phyloP scores from a whole-genome alignment of 2,329 filamentous ascomycete species.

The Pyricularia sp. region DNA sequence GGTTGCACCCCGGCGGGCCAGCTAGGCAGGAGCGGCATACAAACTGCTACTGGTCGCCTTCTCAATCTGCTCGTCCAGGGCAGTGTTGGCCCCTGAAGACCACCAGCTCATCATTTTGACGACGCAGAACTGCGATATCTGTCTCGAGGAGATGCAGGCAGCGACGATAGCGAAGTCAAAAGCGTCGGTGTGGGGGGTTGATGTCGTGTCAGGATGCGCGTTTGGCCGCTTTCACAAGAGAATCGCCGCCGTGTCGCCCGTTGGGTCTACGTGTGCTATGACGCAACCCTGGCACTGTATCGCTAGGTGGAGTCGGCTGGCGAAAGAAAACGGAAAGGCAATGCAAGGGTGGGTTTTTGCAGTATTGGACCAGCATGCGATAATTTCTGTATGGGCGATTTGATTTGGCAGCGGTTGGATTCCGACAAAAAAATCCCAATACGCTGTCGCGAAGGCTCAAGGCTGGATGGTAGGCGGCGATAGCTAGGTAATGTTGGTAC shows the following conservation, averaged over 20 bases:
- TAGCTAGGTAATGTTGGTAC: neutral
- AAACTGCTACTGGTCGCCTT: slow-evolving; percentile 90
- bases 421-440: neutral
- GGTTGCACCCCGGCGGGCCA: neutral
- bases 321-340: neutral
- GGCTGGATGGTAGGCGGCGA: neutral
- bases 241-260: neutral
- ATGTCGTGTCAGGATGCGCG: neutral
- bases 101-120: slow-evolving; percentile 79
- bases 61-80: slow-evolving; percentile 95
- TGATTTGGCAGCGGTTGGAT: neutral
- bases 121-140: neutral
- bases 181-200: neutral
- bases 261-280: neutral
- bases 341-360: neutral
- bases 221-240: neutral
- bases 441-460: neutral
- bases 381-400: neutral
- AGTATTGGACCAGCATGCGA: neutral
- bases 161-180: neutral
- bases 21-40: slow-evolving; percentile 33
- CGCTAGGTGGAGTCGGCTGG: neutral
- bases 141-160: neutral
- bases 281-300: neutral
- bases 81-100: slow-evolving; percentile 84